A percentile compares a stretch with the other conserved stretches of the same genome.
Conservation (phyloP, 768 basidiomycete genomes). For the Suillus tomentosus region DNA sequence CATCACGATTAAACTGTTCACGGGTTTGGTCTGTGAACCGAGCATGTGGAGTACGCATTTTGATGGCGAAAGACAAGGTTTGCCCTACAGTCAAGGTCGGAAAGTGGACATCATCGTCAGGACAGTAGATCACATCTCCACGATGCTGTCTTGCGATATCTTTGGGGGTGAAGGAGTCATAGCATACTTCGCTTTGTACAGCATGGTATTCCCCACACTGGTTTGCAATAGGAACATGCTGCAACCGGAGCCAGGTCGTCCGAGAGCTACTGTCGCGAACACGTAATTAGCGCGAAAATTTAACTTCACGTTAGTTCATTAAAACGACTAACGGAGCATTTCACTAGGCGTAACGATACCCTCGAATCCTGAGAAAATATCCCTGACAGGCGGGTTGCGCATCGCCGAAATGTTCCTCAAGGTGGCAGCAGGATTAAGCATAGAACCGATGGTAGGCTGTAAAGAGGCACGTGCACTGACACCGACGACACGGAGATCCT, state of each 20-base stretch:
- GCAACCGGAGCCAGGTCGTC: conserved; percentile 84
- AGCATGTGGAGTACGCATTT: conserved; percentile 53
- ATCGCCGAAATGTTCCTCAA: conserved; percentile 43
- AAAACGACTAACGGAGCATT: conserved; percentile 59
- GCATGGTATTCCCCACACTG: conserved; percentile 62
- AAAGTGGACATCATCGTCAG: conserved; percentile 75
- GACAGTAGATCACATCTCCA: conserved; percentile 71
- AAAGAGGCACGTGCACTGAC: conserved; percentile 55
- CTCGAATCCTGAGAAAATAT: conserved; percentile 54
- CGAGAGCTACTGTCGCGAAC: conserved; percentile 53
- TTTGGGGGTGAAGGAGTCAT: conserved; percentile 73
- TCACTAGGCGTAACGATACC: conserved; percentile 63
- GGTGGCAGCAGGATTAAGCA: conserved; percentile 55
- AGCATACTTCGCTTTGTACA: conserved; percentile 62
- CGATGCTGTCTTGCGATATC: conserved; percentile 79
- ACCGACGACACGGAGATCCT: conserved; percentile 60
- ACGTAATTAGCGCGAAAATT: neutral
- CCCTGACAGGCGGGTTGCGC: conserved; percentile 63
- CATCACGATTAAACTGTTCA: conserved; percentile 1
- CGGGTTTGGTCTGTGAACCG: neutral
- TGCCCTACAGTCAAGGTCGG: conserved; percentile 81
- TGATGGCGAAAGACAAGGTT: conserved; percentile 70
- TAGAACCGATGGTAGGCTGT: conserved; percentile 61
- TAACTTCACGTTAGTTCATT: neutral
- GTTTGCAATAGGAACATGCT: conserved; percentile 85